Evolutionary conservation across 352 stramenopile species (phyloP), one percentile per base, ranked within the genome.

Genomic region (Heterotrichella gracilis): DNA sequence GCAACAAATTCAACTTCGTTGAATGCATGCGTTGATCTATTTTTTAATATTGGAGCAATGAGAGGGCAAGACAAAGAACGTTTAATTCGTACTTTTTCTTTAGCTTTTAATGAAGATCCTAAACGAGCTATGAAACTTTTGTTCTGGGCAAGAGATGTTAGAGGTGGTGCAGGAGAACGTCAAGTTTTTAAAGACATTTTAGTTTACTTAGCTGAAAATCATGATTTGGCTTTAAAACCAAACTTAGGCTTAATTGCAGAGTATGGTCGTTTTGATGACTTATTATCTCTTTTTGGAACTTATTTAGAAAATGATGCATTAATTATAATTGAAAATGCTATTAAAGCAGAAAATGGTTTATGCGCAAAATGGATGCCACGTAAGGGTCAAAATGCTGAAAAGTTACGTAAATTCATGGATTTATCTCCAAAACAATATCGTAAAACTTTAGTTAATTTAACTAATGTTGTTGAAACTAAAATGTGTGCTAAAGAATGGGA

Each of bases 401-500:
- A 66, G 41, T 22, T 66, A 24, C 21, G n/a, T 66, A n/a, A 22
- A n/a, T 66, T 66, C 41, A 66, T 66, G 41, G 23, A 66, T n/a
- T 22, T 66, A 22, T 24, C 41, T 66, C 41, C 41, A 24, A 66
- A 66, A 22, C 41, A 66, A 22, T 66, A 66, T 66, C 41, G 41
- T 66, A 66, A 66, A 22, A 66, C 23, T n/a, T 66, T 66, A 22
- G 41, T 66, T 22, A 22, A 22, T 66, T 22, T 66, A 22, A 66
- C 41, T 66, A n/a, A 66, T 24, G 41, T 66, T 66, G 41, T 66
- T 66, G 41, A 66, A 66, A 66, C 41, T 66, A n/a, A 66, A 22
- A 66, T 66, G 41, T 66, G 41, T 22, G 41, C 41, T 22, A 66
- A 66, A 66, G 23, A n/a, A 24, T 66, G 41, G 41, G 23, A 66